phyloP scores from a whole-genome alignment of 257 asterid genomes.

The Marsdenia floribunda region DNA sequence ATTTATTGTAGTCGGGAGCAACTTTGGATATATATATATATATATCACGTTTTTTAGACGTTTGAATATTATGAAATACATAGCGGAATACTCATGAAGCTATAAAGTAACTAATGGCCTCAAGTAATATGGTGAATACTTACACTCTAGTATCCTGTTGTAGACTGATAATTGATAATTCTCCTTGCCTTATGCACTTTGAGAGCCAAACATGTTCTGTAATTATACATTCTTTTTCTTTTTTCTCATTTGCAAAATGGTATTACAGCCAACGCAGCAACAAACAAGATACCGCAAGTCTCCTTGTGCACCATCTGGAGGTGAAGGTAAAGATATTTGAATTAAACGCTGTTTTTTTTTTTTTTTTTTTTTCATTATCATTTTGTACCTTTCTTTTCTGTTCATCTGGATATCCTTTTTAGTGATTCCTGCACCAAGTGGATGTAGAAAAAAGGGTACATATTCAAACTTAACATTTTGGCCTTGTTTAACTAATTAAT shows the following conservation, averaged over 20 bases:
- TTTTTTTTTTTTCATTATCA: neutral
- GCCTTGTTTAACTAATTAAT: too few species aligned
- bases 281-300: constrained; percentile 95
- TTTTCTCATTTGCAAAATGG: constrained; percentile 22
- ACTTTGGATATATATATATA: neutral
- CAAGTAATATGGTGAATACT: neutral
- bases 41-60: neutral
- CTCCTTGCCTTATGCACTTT: too few species aligned
- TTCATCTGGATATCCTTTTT: neutral
- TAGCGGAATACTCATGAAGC: neutral
- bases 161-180: too few species aligned
- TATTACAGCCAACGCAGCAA: constrained; percentile 81
- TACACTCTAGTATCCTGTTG: too few species aligned
- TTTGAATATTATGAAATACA: neutral
- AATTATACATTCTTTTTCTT: neutral
- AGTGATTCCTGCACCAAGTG: neutral
- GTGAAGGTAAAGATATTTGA: constrained; percentile 59
- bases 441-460: neutral
- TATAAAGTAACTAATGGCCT: neutral
- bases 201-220: too few species aligned
- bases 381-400: too few species aligned
- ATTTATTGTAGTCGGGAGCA: neutral
- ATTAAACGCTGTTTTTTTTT: neutral
- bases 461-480: neutral
- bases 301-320: constrained; percentile 81